Conservation (phyloP, 768 basidiomycete genomes). For the Pulveroboletus sp. region DNA sequence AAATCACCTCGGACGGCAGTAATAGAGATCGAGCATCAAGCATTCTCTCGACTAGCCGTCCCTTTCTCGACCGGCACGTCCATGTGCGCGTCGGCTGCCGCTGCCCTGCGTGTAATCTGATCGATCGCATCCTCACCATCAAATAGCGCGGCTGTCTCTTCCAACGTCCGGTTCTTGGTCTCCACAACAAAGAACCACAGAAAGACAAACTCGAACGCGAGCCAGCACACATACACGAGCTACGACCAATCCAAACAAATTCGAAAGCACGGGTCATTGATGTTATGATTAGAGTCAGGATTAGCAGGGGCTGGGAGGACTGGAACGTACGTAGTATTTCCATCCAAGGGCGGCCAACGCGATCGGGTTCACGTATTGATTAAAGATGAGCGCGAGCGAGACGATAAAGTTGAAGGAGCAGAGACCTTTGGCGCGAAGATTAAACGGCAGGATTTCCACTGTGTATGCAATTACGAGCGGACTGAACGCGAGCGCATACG, state of each 20-base stretch:
- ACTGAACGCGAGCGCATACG: constrained; percentile 69
- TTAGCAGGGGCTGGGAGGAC: no score
- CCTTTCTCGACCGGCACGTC: constrained; percentile 9
- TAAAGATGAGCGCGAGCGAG: constrained; percentile 67
- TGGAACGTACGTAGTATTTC: constrained; percentile 38
- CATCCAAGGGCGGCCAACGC: constrained; percentile 52
- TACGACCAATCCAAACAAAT: neutral
- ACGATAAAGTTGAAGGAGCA: constrained; percentile 68
- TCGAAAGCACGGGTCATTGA: neutral
- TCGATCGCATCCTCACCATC: constrained; percentile 47
- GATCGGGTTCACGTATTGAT: constrained; percentile 76
- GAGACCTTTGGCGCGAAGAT: constrained; percentile 75
- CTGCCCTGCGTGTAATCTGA: constrained; percentile 15
- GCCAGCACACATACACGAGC: constrained; percentile 22
- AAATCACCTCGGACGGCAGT: no score
- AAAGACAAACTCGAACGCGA: constrained; percentile 10
- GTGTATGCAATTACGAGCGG: constrained; percentile 62
- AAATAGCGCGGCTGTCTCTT: constrained; percentile 70
- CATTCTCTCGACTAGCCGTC: neutral
- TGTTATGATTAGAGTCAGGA: neutral
- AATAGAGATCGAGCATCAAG: neutral
- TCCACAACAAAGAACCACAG: constrained; percentile 16
- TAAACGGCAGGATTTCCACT: constrained; percentile 77
- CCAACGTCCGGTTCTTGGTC: constrained; percentile 45
- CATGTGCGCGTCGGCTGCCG: neutral